phyloP scores from a whole-genome alignment of 306 rosid genomes.

The Crataegus laevigata region DNA sequence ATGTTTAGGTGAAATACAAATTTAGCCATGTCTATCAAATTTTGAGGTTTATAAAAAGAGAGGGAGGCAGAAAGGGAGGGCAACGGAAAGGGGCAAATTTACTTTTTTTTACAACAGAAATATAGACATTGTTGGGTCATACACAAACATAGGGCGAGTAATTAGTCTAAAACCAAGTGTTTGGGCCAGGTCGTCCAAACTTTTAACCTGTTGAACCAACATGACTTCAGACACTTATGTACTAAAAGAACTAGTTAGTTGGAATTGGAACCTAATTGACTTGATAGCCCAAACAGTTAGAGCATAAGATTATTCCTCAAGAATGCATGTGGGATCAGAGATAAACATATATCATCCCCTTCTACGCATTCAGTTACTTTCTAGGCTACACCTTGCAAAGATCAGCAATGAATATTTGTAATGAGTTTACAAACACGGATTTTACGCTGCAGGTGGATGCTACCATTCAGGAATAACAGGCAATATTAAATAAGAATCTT shows the following conservation, averaged over 20 bases:
- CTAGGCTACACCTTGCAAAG: background rate
- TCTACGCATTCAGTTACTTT: background rate
- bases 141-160: background rate
- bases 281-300: background rate
- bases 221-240: background rate
- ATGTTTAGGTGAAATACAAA: background rate
- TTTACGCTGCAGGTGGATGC: background rate
- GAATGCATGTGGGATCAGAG: background rate
- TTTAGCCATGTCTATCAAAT: background rate
- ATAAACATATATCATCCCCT: background rate
- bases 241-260: background rate
- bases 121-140: background rate
- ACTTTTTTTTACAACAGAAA: background rate
- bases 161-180: background rate
- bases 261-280: background rate
- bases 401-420: background rate
- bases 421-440: background rate
- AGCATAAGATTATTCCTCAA: background rate
- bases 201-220: background rate
- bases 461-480: background rate
- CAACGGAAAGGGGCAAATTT: background rate
- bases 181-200: background rate
- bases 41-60: background rate
- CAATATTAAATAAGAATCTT: background rate
- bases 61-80: background rate